These are phyloP conservation scores for Aspergillus proliferans DNA, from an alignment of 2,329 filamentous ascomycete genomes.

Conservation along the genomic window DNA sequence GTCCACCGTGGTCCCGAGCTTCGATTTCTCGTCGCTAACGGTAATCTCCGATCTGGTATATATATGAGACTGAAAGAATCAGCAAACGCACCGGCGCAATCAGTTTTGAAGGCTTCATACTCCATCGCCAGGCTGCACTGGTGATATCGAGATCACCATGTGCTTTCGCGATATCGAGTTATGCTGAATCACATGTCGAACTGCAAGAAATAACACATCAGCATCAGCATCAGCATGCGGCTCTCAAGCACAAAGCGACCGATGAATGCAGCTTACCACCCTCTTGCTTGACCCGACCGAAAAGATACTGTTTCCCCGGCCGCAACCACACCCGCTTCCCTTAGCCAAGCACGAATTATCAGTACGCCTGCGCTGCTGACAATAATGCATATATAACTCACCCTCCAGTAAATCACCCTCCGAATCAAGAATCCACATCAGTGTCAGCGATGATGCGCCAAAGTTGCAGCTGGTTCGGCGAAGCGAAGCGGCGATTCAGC, in stretches of 20 bases:
- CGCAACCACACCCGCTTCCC: conserved; percentile 74
- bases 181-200: conserved; percentile 65
- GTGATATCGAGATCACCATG: conserved; percentile 66
- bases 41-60: conserved; percentile 62
- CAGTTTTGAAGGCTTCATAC: conserved; percentile 40
- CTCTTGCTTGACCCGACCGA: conserved; percentile 66
- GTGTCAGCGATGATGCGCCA: conserved; percentile 7
- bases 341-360: conserved; percentile 24
- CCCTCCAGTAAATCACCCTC: conserved; percentile 43
- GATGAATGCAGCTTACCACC: conserved; percentile 45
- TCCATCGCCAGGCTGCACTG: conserved; percentile 60
- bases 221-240: not conserved
- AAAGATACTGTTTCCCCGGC: conserved; percentile 77
- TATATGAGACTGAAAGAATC: conserved; percentile 50
- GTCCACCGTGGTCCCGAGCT: conserved; percentile 75
- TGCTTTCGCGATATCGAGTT: conserved; percentile 87
- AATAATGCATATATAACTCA: conserved; percentile 45
- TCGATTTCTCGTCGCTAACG: conserved; percentile 74
- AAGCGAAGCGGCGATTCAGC: not conserved
- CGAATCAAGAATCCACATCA: conserved; percentile 60
- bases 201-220: conserved; percentile 33
- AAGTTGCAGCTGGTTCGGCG: not conserved
- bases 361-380: not conserved
- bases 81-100: conserved; percentile 2
- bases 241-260: not conserved